Evolutionary conservation across 2,329 filamentous ascomycete species (phyloP), one percentile per base, ranked within the genome.

Genomic region (Plectosphaerella plurivora): DNA sequence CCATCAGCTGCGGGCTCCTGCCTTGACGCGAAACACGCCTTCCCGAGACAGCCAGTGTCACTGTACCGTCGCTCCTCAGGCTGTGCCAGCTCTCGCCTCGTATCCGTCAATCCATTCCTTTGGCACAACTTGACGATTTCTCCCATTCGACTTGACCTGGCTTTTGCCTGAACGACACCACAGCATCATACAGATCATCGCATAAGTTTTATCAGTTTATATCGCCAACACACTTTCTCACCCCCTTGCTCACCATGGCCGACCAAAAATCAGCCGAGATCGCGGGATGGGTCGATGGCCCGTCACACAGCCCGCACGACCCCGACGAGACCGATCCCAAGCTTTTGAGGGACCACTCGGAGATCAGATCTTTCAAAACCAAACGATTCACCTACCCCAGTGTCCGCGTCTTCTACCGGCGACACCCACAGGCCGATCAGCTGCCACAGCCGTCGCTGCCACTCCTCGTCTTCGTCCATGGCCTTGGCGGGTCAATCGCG

Each of bases 391-490:
- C 81, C 9, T 97, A 97, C 66, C 80, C 84, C 2, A 81, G 79
- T 33, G 79, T 97, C 57, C 84, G 93, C 52, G 85, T 92, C 44
- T 97, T 97, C 68, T 92, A 88, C 70, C 83, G 87, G 52, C 82
- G 83, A 51, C 94, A 97, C 69, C 81, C 85, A 18, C 91, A 97
- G 63, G 84, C 86, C n/a, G 82, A 86, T 54, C 89, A 94, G 66
- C 78, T 97, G 4, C 91, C 90, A 3, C 79, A 76, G 42, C 78
- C 84, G 55, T 89, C 90, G 1, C 78, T 81, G 1, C 94, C 94
- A 1, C 73, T 99, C 10, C 73, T 97, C 4, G 91, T 97, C 44
- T 96, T 95, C 65, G 78, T 97, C 53, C 94, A 97, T 64, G 94
- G 94, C 2, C 78, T 97, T 10, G 94, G 93, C n/a, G 94, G 94